phyloP scores from a whole-genome alignment of 129 eudicot genomes.

The Lonicera japonica region DNA sequence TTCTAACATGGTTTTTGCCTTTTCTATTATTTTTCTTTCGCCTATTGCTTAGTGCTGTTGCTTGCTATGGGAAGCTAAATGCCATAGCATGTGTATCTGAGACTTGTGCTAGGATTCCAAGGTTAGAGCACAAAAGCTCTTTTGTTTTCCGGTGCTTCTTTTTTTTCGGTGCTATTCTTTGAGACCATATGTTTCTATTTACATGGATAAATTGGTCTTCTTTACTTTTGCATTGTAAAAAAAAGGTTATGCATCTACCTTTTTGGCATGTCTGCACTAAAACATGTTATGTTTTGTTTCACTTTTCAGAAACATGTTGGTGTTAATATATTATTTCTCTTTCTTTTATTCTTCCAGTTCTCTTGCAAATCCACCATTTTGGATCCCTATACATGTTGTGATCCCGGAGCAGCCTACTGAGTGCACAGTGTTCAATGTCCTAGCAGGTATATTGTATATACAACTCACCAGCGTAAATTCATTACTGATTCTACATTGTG shows the following conservation, averaged over 20 bases:
- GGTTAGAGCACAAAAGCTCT: constrained; percentile 30
- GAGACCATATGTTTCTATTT: background rate
- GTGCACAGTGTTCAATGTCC: constrained; percentile 86
- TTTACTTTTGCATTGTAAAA: too few species aligned
- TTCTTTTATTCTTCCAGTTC: constrained; percentile 47
- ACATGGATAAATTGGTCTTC: background rate
- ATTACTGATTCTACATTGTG: background rate
- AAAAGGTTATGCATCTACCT: too few species aligned
- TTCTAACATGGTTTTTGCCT: background rate
- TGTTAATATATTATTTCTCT: background rate
- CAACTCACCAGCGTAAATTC: constrained; percentile 1
- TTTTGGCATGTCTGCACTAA: too few species aligned
- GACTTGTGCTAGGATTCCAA: constrained; percentile 98
- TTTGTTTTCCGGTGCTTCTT: background rate
- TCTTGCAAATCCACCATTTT: constrained; percentile 89
- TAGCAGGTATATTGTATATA: constrained; percentile 77
- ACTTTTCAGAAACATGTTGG: background rate
- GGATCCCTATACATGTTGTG: constrained; percentile 97
- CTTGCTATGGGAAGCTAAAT: constrained; percentile 98
- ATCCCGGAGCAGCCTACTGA: constrained; percentile 99
- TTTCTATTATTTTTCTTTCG: constrained; percentile 13
- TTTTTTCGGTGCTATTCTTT: too few species aligned
- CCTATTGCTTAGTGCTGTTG: constrained; percentile 73
- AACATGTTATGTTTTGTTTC: too few species aligned
- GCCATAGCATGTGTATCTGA: constrained; percentile 98